These are phyloP conservation scores for Chrysanthemum makinoi DNA, from an alignment of 129 eudicot genomes.

Conservation along the genomic window DNA sequence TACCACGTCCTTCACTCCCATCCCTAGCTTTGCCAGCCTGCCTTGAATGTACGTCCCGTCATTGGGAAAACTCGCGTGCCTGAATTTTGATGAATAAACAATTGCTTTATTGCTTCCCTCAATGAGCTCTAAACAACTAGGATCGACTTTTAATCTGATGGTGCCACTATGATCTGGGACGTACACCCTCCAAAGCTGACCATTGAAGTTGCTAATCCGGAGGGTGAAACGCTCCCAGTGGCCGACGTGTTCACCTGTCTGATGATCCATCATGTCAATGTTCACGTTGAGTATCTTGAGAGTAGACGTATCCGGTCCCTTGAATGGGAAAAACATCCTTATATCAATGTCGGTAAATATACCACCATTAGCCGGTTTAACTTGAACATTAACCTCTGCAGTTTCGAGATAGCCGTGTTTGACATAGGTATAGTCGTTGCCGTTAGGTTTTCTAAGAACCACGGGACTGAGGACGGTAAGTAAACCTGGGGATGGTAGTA, in stretches of 20 bases:
- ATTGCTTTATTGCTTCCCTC: slow-evolving; percentile 58
- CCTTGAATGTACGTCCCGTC: slow-evolving; percentile 81
- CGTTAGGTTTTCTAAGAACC: slow-evolving; percentile 85
- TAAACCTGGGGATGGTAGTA: no score
- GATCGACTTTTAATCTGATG: slow-evolving; percentile 57
- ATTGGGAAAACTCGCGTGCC: slow-evolving; percentile 87
- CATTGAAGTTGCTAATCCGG: slow-evolving; percentile 77
- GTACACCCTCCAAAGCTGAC: slow-evolving; percentile 68
- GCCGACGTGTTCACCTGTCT: slow-evolving; percentile 73
- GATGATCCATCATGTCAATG: slow-evolving; percentile 32
- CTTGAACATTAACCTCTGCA: slow-evolving; percentile 75
- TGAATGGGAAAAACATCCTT: slow-evolving; percentile 96
- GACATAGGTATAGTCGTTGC: slow-evolving; percentile 34
- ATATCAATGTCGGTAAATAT: slow-evolving; percentile 75
- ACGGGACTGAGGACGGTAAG: slow-evolving; percentile 79
- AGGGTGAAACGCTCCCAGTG: slow-evolving; percentile 97
- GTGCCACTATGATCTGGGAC: slow-evolving; percentile 65
- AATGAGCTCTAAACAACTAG: slow-evolving; percentile 59
- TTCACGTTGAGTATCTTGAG: slow-evolving; percentile 43
- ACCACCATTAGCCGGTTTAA: slow-evolving; percentile 86
- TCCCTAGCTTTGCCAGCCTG: no score
- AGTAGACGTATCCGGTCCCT: slow-evolving; percentile 70
- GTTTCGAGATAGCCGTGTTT: slow-evolving; percentile 60
- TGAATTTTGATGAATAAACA: slow-evolving; percentile 67
- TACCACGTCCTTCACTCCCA: no score